Evolutionary conservation across 306 rosid species (phyloP), one percentile per base, ranked within the genome.

Genomic region (Delonix regia): DNA sequence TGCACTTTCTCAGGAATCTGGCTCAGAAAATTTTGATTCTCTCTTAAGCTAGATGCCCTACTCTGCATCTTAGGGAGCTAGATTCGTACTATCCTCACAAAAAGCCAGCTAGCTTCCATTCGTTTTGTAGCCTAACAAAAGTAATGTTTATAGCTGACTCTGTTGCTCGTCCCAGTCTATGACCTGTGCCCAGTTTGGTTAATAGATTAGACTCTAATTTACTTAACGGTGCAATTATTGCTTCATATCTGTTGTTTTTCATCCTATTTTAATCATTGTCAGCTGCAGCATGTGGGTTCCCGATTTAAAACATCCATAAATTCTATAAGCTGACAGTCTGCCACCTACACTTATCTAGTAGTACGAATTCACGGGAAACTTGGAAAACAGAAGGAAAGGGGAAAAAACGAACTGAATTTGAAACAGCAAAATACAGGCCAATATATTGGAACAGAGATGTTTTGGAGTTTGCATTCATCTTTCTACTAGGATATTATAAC

Each of bases 71-170:
- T 65, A 47, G 60, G 60, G 74, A 22, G 79, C 9, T 66, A 78
- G 84, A 79, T 85, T 78, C 81, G 88, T 87, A 82, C 87, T 82
- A 39, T 52, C 78, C 72, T 55, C 57, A 44, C 61, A 74, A 76
- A 78, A 51, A 39, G 80, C 86, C 79, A 85, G 89, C 87, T 79
- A 78, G 82, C 64, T 69, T 7, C 55, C 51, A 38, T 60, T 41
- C 52, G 52, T 80, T 53, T 72, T 72, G 83, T 57, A 36, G 61
- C 25, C 41, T 60, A 61, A 42, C 60, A 28, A 8, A 44, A 73
- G 71, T 44, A 48, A 19, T 22, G 28, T 70, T 64, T 45, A 59
- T 65, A 59, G 59, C 69, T 56, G 57, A 64, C 69, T 30, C 62
- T 61, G 25, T 34, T 73, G 78, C 22, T 69, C 25, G 49, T 73